Evolutionary conservation across 495 filamentous ascomycete genomes (phyloP).

Genomic region (Tetracladium setigerum): DNA sequence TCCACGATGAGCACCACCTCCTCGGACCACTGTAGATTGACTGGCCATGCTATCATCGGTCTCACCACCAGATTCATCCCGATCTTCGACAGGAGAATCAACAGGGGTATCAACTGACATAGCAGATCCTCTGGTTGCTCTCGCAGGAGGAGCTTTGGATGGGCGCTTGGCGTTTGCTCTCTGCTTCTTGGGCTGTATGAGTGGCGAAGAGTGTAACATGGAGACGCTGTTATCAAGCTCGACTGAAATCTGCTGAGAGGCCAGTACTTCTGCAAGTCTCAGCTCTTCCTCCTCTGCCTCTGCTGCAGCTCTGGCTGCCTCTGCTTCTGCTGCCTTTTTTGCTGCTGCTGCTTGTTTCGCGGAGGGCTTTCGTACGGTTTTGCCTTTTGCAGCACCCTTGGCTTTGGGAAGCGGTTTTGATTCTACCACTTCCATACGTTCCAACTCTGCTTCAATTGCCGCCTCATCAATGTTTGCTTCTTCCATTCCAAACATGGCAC

Average conservation of each 20-base stretch:
- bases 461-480: conserved; percentile 33
- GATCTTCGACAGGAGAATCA: background rate
- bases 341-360: conserved; percentile 16
- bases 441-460: conserved; percentile 35
- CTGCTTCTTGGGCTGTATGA: conserved; percentile 17
- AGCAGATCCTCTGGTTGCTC: conserved; percentile 12
- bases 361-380: conserved; percentile 18
- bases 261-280: conserved; percentile 24
- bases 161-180: conserved; percentile 11
- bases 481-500: conserved; percentile 37
- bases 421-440: conserved; percentile 37
- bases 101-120: conserved; percentile 3
- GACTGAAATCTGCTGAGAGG: conserved; percentile 21
- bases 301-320: conserved; percentile 19
- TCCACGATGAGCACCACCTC: conserved; percentile 4
- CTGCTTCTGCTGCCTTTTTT: conserved; percentile 18
- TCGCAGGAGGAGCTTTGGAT: background rate
- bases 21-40: conserved; percentile 21
- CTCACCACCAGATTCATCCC: conserved; percentile 26
- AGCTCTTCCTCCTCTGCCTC: conserved; percentile 24
- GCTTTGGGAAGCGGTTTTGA: conserved; percentile 29
- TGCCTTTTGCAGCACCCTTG: conserved; percentile 23
- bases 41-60: conserved; percentile 25
- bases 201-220: conserved; percentile 32
- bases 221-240: conserved; percentile 34